Evolutionary conservation across 371 early-diverging fungal genomes (phyloP).

Genomic region (Mucor saturninus): DNA sequence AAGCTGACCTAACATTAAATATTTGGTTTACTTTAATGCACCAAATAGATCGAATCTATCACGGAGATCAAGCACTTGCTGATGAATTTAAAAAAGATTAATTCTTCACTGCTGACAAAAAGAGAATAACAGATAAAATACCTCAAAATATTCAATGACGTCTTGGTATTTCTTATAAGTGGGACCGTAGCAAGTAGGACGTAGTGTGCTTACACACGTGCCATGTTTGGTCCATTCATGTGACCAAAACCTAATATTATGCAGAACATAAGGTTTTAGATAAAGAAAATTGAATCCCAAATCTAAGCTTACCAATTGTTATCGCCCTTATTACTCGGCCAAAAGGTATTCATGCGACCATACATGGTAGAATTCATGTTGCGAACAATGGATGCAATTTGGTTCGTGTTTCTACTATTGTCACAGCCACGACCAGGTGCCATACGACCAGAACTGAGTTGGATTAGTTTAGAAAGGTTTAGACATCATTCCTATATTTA

Average conservation of each 20-base stretch:
- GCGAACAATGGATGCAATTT: conserved; percentile 54
- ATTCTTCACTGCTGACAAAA: too few relatives aligned
- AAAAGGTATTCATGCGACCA: conserved; percentile 66
- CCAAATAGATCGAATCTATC: conserved; percentile 51
- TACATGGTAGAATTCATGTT: conserved; percentile 44
- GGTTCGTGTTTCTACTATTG: conserved; percentile 51
- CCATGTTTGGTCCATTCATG: conserved; percentile 66
- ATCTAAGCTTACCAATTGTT: conserved; percentile 20
- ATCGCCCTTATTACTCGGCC: conserved; percentile 76
- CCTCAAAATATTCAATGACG: conserved; percentile 51
- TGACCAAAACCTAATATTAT: conserved; percentile 44
- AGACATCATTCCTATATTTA: too few relatives aligned
- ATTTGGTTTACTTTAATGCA: conserved; percentile 40
- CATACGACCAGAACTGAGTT: conserved; percentile 49
- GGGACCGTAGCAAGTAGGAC: conserved; percentile 49
- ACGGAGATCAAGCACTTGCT: conserved; percentile 48
- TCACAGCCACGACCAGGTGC: conserved; percentile 73
- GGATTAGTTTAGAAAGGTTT: too few relatives aligned
- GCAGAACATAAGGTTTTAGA: too few relatives aligned
- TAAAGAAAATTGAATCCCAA: too few relatives aligned
- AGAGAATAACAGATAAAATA: conserved; percentile 14
- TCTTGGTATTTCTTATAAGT: conserved; percentile 47
- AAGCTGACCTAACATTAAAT: too few relatives aligned
- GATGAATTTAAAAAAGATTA: not conserved
- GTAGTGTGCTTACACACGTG: conserved; percentile 56